phyloP scores from a whole-genome alignment of 345 rosid genomes.

The Noccaea caerulescens region DNA sequence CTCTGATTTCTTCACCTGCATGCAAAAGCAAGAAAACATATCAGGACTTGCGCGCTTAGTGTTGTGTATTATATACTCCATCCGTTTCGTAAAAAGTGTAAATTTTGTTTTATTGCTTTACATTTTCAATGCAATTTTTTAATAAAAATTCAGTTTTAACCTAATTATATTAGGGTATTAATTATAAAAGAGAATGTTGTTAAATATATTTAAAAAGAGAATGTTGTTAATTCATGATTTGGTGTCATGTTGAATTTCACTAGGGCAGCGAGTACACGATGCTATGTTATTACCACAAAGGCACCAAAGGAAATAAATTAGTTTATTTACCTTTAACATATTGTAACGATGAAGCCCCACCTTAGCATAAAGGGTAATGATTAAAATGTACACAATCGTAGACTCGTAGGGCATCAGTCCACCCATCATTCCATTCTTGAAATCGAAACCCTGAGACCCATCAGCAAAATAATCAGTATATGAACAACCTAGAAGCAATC shows the following conservation, averaged over 20 bases:
- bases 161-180: too few relatives aligned
- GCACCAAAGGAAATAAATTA: background rate
- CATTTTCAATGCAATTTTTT: too few relatives aligned
- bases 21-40: background rate
- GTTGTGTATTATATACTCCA: background rate
- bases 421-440: background rate
- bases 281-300: too few relatives aligned
- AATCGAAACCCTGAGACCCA: constrained; percentile 12
- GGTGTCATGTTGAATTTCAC: too few relatives aligned
- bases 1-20: constrained; percentile 20
- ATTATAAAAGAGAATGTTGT: too few relatives aligned
- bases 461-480: background rate
- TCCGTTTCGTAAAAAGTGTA: too few relatives aligned
- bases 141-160: too few relatives aligned
- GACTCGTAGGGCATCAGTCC: background rate
- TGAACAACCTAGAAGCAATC: background rate
- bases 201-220: too few relatives aligned
- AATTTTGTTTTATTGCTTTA: too few relatives aligned
- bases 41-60: background rate
- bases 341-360: constrained; percentile 23
- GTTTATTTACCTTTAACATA: background rate
- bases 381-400: background rate
- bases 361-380: background rate
- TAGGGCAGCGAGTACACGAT: too few relatives aligned
- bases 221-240: too few relatives aligned